Conservation (phyloP, 1,139 yeast genomes). For the Suzukiozyma palmioleophila region DNA sequence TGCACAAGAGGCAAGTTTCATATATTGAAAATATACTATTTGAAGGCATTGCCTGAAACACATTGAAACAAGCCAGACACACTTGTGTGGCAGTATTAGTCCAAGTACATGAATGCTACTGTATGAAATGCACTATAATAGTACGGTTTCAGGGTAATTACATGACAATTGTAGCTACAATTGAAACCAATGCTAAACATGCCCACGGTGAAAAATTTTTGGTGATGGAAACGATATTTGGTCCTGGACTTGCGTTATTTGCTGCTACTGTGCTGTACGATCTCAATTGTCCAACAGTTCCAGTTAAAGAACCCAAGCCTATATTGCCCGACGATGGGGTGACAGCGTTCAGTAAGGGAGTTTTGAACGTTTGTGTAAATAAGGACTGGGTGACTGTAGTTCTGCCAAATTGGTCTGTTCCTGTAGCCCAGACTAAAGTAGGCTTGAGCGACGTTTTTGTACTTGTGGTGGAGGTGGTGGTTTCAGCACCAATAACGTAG, state of each 20-base stretch:
- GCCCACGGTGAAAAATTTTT: not conserved
- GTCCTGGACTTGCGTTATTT: not conserved
- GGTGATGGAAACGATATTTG: not conserved
- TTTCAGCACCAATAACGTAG: not conserved
- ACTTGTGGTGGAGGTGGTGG: conserved; percentile 1
- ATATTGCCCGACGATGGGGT: conserved; percentile 29
- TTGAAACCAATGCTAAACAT: not conserved
- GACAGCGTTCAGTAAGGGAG: conserved; percentile 24
- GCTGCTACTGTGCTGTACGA: conserved; percentile 4
- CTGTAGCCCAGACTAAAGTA: conserved; percentile 49
- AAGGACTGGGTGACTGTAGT: conserved; percentile 31
- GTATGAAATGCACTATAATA: too few species aligned
- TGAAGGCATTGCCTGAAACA: too few species aligned
- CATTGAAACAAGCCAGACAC: too few species aligned
- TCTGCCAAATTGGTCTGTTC: conserved; percentile 35
- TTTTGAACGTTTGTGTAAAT: conserved; percentile 44
- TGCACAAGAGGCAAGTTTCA: too few species aligned
- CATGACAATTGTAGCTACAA: not conserved
- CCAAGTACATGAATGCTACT: too few species aligned
- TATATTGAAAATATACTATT: too few species aligned
- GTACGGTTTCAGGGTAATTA: not conserved
- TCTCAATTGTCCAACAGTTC: conserved; percentile 50
- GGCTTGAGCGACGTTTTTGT: conserved; percentile 16
- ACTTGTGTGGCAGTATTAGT: too few species aligned
- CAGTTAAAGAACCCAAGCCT: conserved; percentile 54